These are phyloP conservation scores for Aphanomyces stellatus DNA, from an alignment of 352 stramenopile species.

Conservation along the genomic window DNA sequence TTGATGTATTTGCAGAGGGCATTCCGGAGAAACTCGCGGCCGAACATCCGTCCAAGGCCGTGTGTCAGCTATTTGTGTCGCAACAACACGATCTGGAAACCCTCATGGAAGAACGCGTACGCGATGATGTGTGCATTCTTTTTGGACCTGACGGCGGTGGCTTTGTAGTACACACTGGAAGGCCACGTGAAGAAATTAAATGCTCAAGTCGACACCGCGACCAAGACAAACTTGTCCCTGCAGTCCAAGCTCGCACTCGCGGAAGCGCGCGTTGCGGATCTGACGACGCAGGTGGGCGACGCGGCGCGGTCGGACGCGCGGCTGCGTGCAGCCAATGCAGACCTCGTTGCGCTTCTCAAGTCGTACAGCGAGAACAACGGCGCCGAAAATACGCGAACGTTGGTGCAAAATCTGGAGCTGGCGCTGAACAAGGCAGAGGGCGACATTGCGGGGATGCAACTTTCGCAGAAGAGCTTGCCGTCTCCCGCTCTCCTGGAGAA, in stretches of 20 bases:
- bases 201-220: slow-evolving; percentile 36
- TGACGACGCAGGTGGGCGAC: slow-evolving; percentile 22
- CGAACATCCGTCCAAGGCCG: slow-evolving; percentile 32
- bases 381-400: slow-evolving; percentile 24
- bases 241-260: slow-evolving; percentile 37
- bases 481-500: slow-evolving; percentile 35
- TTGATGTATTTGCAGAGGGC: not conserved
- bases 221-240: slow-evolving; percentile 26
- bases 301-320: slow-evolving; percentile 18
- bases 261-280: slow-evolving; percentile 34
- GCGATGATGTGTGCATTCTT: too few relatives aligned
- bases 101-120: slow-evolving; percentile 42
- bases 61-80: slow-evolving; percentile 44
- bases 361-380: slow-evolving; percentile 49
- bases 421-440: slow-evolving; percentile 41
- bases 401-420: slow-evolving; percentile 36
- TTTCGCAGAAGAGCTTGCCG: slow-evolving; percentile 28
- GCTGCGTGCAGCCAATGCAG: slow-evolving; percentile 44
- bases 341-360: slow-evolving; percentile 53
- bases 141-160: not conserved
- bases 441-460: slow-evolving; percentile 36
- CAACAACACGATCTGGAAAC: slow-evolving; percentile 55
- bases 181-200: slow-evolving; percentile 43
- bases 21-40: slow-evolving; percentile 37
- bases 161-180: slow-evolving; percentile 29